Evolutionary conservation across 1,139 yeast genomes (phyloP).

Genomic region (Saccharomyces hybrid): DNA sequence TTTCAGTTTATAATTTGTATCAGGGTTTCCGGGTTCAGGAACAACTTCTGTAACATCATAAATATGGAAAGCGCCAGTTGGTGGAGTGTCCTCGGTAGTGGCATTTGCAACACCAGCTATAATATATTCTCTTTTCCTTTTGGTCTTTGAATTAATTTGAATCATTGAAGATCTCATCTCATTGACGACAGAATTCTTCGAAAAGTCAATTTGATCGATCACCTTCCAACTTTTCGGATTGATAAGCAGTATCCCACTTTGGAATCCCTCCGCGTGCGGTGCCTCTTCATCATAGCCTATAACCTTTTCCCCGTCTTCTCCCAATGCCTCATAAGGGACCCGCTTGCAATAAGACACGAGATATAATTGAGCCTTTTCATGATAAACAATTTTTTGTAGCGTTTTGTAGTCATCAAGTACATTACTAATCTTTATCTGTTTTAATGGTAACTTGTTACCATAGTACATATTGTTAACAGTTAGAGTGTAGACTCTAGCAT

Average conservation of each 20-base stretch:
- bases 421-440: conserved; percentile 35
- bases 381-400: conserved; percentile 64
- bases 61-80: conserved; percentile 72
- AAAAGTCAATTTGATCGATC: conserved; percentile 61
- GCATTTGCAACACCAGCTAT: conserved; percentile 73
- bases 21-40: conserved; percentile 86
- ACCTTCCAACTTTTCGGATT: conserved; percentile 74
- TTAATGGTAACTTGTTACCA: conserved; percentile 59
- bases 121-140: conserved; percentile 57
- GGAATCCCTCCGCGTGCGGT: conserved; percentile 47
- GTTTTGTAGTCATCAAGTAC: conserved; percentile 46
- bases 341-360: conserved; percentile 57
- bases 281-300: conserved; percentile 50
- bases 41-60: conserved; percentile 75
- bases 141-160: conserved; percentile 42
- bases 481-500: conserved; percentile 59
- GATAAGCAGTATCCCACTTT: conserved; percentile 56
- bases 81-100: conserved; percentile 75
- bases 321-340: conserved; percentile 57
- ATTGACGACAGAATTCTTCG: conserved; percentile 55
- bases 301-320: conserved; percentile 64
- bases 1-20: conserved; percentile 71
- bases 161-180: conserved; percentile 32
- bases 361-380: conserved; percentile 59
- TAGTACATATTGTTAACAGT: conserved; percentile 38